Evolutionary conservation across 257 asterid genomes (phyloP).

Genomic region (Cruciata laevipes): DNA sequence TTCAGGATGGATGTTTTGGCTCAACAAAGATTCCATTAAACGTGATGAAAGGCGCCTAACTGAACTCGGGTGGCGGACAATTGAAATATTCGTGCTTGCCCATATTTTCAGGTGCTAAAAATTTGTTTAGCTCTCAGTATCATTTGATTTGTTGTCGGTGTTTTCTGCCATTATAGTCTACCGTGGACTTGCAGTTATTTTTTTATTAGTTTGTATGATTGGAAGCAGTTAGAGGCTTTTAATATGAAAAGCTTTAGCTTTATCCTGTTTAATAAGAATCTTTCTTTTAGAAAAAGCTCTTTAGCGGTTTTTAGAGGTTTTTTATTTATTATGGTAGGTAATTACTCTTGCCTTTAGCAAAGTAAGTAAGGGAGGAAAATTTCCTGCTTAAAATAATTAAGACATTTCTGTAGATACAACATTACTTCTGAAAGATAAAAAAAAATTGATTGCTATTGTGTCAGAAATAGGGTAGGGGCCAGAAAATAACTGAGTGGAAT

Average conservation of each 20-base stretch:
- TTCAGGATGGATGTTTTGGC: constrained; percentile 77
- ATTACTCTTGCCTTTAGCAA: not conserved
- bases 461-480: not conserved
- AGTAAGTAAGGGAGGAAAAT: not conserved
- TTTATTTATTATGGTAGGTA: not conserved
- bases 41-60: constrained; percentile 89
- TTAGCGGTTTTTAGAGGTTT: no score
- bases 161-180: not conserved
- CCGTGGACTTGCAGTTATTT: not conserved
- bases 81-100: constrained; percentile 76
- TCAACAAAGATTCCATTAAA: constrained; percentile 65
- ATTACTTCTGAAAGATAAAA: not conserved
- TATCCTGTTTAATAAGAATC: not conserved
- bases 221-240: not conserved
- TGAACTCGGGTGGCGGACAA: constrained; percentile 91
- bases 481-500: not conserved
- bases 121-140: not conserved
- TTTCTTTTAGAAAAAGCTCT: no score
- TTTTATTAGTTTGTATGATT: not conserved
- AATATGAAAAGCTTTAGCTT: not conserved
- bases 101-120: constrained; percentile 71
- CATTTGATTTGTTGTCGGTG: not conserved
- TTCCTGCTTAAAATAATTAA: not conserved
- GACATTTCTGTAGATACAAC: not conserved
- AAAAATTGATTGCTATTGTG: not conserved